phyloP scores from a whole-genome alignment of 352 stramenopile genomes.

The Globisporangium perplexum region DNA sequence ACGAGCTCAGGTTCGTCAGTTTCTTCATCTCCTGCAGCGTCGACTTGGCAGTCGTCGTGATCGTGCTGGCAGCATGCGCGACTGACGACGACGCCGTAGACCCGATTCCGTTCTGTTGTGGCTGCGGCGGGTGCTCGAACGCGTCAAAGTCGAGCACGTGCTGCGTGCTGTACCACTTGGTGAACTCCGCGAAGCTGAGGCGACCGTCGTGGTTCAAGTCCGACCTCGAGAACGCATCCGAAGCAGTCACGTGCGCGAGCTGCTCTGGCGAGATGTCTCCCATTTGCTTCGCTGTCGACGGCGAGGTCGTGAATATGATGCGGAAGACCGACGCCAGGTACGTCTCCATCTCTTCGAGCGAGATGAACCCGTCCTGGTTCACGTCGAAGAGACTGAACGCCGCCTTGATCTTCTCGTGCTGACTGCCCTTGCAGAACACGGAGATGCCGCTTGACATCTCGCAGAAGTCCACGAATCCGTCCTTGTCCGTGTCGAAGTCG shows the following conservation, averaged over 20 bases:
- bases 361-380: conserved; percentile 84
- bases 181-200: conserved; percentile 82
- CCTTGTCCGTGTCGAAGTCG: conserved; percentile 67
- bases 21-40: conserved; percentile 70
- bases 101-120: neutral
- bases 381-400: conserved; percentile 87
- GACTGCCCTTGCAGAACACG: conserved; percentile 68
- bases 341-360: conserved; percentile 77
- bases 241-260: conserved; percentile 60
- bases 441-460: conserved; percentile 82
- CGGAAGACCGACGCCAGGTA: conserved; percentile 83
- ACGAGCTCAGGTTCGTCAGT: conserved; percentile 73
- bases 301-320: conserved; percentile 73
- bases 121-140: conserved; percentile 15
- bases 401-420: conserved; percentile 76
- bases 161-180: conserved; percentile 69
- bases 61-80: conserved; percentile 7
- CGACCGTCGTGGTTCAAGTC: conserved; percentile 63
- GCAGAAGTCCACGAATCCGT: conserved; percentile 84
- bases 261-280: conserved; percentile 56
- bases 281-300: conserved; percentile 31
- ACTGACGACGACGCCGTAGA: conserved; percentile 4
- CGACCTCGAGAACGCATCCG: conserved; percentile 53
- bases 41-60: conserved; percentile 14
- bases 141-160: conserved; percentile 14